Evolutionary conservation across 2,329 filamentous ascomycete genomes (phyloP), one percentile per base, ranked within the genome.

Genomic region (Venturia pyrina): DNA sequence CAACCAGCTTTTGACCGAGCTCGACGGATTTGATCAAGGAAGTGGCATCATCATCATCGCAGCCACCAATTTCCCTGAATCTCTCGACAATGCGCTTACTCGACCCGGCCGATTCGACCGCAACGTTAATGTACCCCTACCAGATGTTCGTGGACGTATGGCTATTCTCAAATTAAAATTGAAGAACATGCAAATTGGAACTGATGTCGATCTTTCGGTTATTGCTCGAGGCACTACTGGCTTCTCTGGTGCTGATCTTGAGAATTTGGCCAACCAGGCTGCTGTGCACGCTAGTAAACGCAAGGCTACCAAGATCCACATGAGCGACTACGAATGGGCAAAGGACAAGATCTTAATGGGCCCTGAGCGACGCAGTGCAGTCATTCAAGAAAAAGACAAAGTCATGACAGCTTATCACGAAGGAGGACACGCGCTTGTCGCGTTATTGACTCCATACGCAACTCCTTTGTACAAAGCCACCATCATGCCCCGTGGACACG

Each of bases 261-360:
- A 98, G 78, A 99, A 97, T 75, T 86, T 99, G 71, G 89, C 96
- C 73, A 99, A 99, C 77, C 91, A 97, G 75, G 95, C 95, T 41
- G 95, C 95, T 28, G 89, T 99, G 56, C 91, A 89, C 72, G 95
- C 95, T n/a, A 96, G 91, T 72, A 91, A 95, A 75, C 84, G 90
- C 70, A 95, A 93, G 78, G 85, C 89, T 48, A 82, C 81, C 67
- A 84, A 88, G 59, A 90, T 99, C 64, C 84, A 85, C 15, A 89
- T 91, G 76, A 78, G 83, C 43, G 92, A 98, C 73, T 88, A 98
- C 69, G 93, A 97, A 71, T 99, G 93, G 93, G 95, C 95, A 66
- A 98, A 96, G 78, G 95, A 99, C 80, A 95, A 95, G 79, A 90
- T 99, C 65, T 89, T 96, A 76, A 96, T 99, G 91, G 95, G 95